A percentile compares a stretch with the other conserved stretches of the same genome.
Conservation (phyloP, 108 stramenopile genomes). For the Discostella stelligeroides region DNA sequence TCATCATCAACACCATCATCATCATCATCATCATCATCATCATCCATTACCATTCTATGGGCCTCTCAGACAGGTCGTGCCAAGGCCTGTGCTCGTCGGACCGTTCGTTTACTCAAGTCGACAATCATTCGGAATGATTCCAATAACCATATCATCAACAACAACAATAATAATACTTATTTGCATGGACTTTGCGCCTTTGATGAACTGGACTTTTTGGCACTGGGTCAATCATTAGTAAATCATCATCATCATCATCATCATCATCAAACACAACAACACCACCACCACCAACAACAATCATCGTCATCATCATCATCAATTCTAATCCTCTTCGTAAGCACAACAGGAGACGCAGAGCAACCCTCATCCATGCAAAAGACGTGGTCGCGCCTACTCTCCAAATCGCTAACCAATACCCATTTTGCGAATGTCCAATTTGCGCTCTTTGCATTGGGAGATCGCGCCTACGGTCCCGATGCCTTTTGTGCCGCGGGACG, state of each 20-base stretch:
- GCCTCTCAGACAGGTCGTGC: slow-evolving; percentile 83
- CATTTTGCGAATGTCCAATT: slow-evolving; percentile 53
- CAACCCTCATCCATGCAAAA: slow-evolving; percentile 70
- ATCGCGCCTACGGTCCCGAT: slow-evolving; percentile 85
- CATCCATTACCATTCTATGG: slow-evolving; percentile 58
- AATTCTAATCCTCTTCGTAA: slow-evolving; percentile 73
- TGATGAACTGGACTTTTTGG: slow-evolving; percentile 51
- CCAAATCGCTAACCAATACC: slow-evolving; percentile 58
- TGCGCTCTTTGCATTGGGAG: slow-evolving; percentile 80
- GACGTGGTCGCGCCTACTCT: slow-evolving; percentile 66
- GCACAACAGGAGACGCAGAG: slow-evolving; percentile 87
- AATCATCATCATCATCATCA: slow-evolving; percentile 7
- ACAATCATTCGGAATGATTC: background rate
- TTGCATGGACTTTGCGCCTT: slow-evolving; percentile 57
- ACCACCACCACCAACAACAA: background rate
- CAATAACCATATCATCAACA: background rate
- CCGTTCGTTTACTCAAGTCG: slow-evolving; percentile 60
- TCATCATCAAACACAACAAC: slow-evolving; percentile 1
- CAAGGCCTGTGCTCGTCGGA: slow-evolving; percentile 81
- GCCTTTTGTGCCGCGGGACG: slow-evolving; percentile 84
- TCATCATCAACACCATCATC: no score
- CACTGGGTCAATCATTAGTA: slow-evolving; percentile 38
- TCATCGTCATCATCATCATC: no score
- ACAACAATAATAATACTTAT: slow-evolving; percentile 29
- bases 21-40: no score